Conservation (phyloP, 2,329 filamentous ascomycete genomes). For the Saccharata proteae region DNA sequence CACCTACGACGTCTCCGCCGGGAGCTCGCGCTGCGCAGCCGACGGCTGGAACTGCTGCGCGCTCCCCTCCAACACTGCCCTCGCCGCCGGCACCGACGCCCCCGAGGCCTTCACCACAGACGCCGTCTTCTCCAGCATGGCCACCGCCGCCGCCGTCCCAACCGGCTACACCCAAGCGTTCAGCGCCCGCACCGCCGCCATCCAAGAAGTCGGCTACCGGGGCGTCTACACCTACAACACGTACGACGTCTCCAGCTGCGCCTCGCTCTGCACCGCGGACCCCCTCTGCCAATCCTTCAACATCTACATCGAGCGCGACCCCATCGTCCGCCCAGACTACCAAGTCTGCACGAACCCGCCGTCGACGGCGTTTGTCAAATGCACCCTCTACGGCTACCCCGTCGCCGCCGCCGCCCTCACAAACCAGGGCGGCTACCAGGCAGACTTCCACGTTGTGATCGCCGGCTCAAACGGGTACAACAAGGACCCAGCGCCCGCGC, state of each 20-base stretch:
- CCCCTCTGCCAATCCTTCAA: slow-evolving; percentile 12
- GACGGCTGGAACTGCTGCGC: slow-evolving; percentile 3
- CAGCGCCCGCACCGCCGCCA: slow-evolving; percentile 7
- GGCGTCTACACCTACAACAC: slow-evolving; percentile 6
- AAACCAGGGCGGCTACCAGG: slow-evolving; percentile 1
- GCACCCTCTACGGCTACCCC: slow-evolving; percentile 8
- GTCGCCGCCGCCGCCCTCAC: slow-evolving; percentile 1
- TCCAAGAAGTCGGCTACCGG: slow-evolving; percentile 10
- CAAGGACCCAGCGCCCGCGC: slow-evolving; percentile 10
- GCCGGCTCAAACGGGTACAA: slow-evolving; percentile 14
- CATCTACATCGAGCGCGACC: slow-evolving; percentile 13
- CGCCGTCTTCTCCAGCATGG: not conserved
- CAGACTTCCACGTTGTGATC: slow-evolving; percentile 2
- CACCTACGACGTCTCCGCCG: not conserved
- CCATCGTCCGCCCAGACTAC: slow-evolving; percentile 15
- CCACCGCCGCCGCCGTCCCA: slow-evolving; percentile 1
- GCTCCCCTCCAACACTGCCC: not conserved
- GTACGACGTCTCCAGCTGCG: slow-evolving; percentile 11
- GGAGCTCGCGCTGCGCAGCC: not conserved
- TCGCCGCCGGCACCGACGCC: not conserved
- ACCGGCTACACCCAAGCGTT: slow-evolving; percentile 8
- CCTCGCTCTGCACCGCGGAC: slow-evolving; percentile 8
- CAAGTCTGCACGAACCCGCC: slow-evolving; percentile 21
- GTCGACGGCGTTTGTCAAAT: not conserved
- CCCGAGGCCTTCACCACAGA: not conserved